Evolutionary conservation across 2,329 filamentous ascomycete genomes (phyloP).

Genomic region (Aschersonia sp.): DNA sequence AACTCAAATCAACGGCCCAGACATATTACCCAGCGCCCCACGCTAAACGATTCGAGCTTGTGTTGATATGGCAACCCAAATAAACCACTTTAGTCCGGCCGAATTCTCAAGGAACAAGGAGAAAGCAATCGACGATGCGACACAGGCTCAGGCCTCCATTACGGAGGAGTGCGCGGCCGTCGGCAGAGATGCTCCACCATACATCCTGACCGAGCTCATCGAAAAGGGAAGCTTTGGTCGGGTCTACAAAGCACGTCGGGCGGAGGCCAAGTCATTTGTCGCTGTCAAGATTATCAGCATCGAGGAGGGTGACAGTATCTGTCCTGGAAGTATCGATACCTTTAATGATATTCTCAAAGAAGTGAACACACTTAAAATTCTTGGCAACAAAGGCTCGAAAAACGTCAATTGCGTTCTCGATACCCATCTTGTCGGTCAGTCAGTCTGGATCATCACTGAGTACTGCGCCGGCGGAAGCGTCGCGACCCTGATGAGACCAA

Average conservation of each 20-base stretch:
- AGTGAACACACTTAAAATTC: slow-evolving; percentile 50
- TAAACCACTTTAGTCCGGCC: slow-evolving; percentile 10
- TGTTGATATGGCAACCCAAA: too few relatives aligned
- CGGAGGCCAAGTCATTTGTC: slow-evolving; percentile 33
- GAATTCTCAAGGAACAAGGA: slow-evolving; percentile 20
- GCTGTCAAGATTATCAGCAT: slow-evolving; percentile 68
- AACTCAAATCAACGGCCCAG: too few relatives aligned
- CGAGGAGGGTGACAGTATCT: slow-evolving; percentile 52
- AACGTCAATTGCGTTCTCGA: slow-evolving; percentile 74
- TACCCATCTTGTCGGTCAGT: slow-evolving; percentile 58
- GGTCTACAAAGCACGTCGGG: slow-evolving; percentile 50
- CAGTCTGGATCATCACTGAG: slow-evolving; percentile 78
- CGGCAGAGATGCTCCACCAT: slow-evolving; percentile 46
- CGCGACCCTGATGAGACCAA: slow-evolving; percentile 54
- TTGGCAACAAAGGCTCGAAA: slow-evolving; percentile 57
- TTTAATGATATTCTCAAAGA: slow-evolving; percentile 51
- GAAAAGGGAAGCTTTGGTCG: slow-evolving; percentile 61
- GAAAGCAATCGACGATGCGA: slow-evolving; percentile 52
- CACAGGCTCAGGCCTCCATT: slow-evolving; percentile 49
- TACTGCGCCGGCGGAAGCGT: slow-evolving; percentile 76
- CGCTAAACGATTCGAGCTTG: too few relatives aligned
- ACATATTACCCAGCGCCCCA: too few relatives aligned
- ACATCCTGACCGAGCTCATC: slow-evolving; percentile 54
- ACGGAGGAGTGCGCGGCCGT: slow-evolving; percentile 43
- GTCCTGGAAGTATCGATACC: slow-evolving; percentile 45